These are phyloP conservation scores for Candida hungchunana DNA, from an alignment of 805 yeast species.

Conservation along the genomic window DNA sequence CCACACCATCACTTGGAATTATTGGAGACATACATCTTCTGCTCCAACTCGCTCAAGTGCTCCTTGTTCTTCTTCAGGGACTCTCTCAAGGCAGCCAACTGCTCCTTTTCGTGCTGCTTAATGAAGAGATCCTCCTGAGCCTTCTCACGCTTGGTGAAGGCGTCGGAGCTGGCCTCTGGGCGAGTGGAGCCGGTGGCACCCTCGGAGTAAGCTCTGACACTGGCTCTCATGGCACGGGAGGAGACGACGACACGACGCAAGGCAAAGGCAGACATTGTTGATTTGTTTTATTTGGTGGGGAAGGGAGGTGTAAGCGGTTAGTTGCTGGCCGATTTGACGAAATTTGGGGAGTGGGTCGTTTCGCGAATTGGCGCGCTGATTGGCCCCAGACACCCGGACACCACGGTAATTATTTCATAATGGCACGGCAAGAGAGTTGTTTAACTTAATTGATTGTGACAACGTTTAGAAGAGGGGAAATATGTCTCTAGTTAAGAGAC, in stretches of 20 bases:
- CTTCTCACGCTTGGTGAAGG: conserved; percentile 83
- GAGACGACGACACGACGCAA: conserved; percentile 38
- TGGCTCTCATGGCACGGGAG: conserved; percentile 20
- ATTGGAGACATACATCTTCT: conserved; percentile 36
- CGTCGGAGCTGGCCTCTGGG: conserved; percentile 48
- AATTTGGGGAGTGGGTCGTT: too few species aligned
- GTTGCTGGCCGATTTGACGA: too few species aligned
- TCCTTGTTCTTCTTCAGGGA: conserved; percentile 73
- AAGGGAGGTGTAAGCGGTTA: too few species aligned
- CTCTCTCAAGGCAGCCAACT: conserved; percentile 70
- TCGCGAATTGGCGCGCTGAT: conserved; percentile 13
- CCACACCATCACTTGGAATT: too few species aligned
- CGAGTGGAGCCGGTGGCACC: conserved; percentile 62
- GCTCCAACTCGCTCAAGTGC: conserved; percentile 47
- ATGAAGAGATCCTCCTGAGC: conserved; percentile 85
- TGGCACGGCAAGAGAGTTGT: too few species aligned
- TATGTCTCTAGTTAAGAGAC: conserved; percentile 36
- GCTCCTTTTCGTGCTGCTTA: conserved; percentile 88
- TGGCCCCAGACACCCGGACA: conserved; percentile 20
- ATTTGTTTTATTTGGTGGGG: background rate
- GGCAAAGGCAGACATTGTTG: conserved; percentile 24
- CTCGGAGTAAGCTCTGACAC: conserved; percentile 38
- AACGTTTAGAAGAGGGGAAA: background rate
- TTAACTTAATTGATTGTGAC: background rate
- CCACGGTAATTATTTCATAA: conserved; percentile 3